Percentiles rank a stretch among this genome's conserved stretches.
Evolutionary conservation across 495 filamentous ascomycete species (phyloP).

Genomic region (Aspergillus nanangensis): DNA sequence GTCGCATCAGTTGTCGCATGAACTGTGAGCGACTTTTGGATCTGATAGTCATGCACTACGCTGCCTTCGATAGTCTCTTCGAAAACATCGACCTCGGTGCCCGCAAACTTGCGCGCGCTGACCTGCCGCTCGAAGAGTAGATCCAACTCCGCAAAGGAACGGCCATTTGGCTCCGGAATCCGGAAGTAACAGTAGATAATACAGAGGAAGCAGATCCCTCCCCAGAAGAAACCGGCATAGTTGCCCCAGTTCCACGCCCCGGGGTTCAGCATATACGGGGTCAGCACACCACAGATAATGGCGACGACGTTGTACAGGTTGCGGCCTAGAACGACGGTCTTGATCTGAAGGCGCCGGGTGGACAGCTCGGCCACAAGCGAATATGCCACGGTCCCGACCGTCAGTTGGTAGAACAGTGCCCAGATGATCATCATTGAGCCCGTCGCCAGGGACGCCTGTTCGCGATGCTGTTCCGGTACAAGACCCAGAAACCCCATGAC

Average conservation of each 20-base stretch:
- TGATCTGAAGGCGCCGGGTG: slow-evolving; percentile 68
- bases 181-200: slow-evolving; percentile 73
- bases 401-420: slow-evolving; percentile 69
- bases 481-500: slow-evolving; percentile 72
- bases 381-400: slow-evolving; percentile 76
- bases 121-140: slow-evolving; percentile 63
- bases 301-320: slow-evolving; percentile 69
- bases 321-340: slow-evolving; percentile 69
- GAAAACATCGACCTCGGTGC: slow-evolving; percentile 63
- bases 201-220: slow-evolving; percentile 66
- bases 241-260: slow-evolving; percentile 71
- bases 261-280: slow-evolving; percentile 74
- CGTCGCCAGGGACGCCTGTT: slow-evolving; percentile 57
- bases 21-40: slow-evolving; percentile 21
- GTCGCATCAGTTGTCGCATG: slow-evolving; percentile 23
- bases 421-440: slow-evolving; percentile 69
- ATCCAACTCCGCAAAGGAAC: slow-evolving; percentile 72
- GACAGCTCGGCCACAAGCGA: slow-evolving; percentile 73
- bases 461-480: slow-evolving; percentile 47
- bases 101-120: slow-evolving; percentile 64
- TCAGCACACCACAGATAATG: slow-evolving; percentile 66
- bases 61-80: slow-evolving; percentile 50
- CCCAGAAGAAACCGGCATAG: slow-evolving; percentile 82
- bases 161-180: slow-evolving; percentile 65
- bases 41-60: slow-evolving; percentile 45